Evolutionary conservation across 2,329 filamentous ascomycete species (phyloP).

Genomic region (Celoporthe dispersa): DNA sequence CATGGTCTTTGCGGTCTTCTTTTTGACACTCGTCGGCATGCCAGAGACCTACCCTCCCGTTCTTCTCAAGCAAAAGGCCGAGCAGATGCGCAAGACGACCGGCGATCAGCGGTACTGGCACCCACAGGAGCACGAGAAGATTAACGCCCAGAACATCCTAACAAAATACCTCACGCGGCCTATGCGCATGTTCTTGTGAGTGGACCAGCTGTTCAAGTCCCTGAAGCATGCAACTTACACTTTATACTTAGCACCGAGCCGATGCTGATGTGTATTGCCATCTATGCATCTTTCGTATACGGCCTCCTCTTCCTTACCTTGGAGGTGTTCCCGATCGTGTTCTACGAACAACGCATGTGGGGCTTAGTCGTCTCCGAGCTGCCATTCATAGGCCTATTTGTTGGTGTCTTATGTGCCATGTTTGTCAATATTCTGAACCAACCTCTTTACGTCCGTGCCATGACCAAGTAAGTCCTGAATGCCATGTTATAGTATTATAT

Average conservation of each 20-base stretch:
- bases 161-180: constrained; percentile 41
- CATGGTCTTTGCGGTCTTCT: constrained; percentile 39
- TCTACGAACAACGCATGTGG: constrained; percentile 47
- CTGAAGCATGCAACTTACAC: not conserved
- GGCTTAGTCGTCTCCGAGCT: constrained; percentile 46
- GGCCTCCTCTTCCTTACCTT: constrained; percentile 51
- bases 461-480: constrained; percentile 43
- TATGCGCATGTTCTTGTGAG: constrained; percentile 45
- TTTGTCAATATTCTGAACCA: constrained; percentile 48
- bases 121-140: constrained; percentile 48
- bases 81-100: constrained; percentile 46
- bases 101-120: constrained; percentile 48
- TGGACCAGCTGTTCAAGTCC: not conserved
- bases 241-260: constrained; percentile 43
- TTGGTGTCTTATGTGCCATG: constrained; percentile 47
- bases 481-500: not conserved
- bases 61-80: constrained; percentile 40
- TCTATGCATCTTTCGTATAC: constrained; percentile 52
- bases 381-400: constrained; percentile 50
- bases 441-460: constrained; percentile 29
- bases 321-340: constrained; percentile 53
- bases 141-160: constrained; percentile 40
- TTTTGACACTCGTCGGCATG: constrained; percentile 37
- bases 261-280: constrained; percentile 49
- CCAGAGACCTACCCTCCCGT: constrained; percentile 42